Conservation (phyloP, 768 basidiomycete species). For the Tulasnella sp. region DNA sequence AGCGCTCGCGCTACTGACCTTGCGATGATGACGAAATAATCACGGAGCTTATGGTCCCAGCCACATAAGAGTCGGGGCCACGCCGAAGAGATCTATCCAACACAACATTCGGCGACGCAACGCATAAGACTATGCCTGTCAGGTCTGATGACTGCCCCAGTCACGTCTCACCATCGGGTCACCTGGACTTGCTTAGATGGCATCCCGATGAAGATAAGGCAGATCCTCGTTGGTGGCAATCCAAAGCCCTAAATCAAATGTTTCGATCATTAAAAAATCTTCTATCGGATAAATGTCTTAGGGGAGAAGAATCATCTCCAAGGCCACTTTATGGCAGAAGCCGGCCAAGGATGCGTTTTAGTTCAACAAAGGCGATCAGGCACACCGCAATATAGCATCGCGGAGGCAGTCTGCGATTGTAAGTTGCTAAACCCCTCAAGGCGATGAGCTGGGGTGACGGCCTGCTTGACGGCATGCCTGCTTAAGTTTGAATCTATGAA, state of each 20-base stretch:
- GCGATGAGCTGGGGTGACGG: slow-evolving; percentile 6
- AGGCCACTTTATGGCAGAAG: no score
- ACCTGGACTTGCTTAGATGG: no score
- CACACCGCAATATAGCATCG: slow-evolving; percentile 12
- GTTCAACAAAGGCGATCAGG: neutral
- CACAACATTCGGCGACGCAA: no score
- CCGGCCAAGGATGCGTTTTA: neutral
- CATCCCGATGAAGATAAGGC: no score
- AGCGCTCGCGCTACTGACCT: no score
- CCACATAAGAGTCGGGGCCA: no score
- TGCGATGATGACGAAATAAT: no score
- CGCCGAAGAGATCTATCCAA: no score
- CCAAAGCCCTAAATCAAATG: slow-evolving; percentile 11
- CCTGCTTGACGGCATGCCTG: neutral
- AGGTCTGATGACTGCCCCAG: no score
- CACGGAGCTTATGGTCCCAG: no score
- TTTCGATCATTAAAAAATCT: slow-evolving; percentile 12
- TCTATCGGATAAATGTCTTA: slow-evolving; percentile 14
- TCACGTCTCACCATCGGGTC: no score
- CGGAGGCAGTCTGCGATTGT: slow-evolving; percentile 13
- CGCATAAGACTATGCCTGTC: no score
- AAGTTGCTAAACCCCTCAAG: slow-evolving; percentile 4
- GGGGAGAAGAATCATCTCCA: slow-evolving; percentile 9
- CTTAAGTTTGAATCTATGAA: neutral
- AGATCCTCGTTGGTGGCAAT: slow-evolving; percentile 14